Base-by-base conservation (phyloP, 1,284 basidiomycete genomes). In the Microbotryum intermedium region DNA sequence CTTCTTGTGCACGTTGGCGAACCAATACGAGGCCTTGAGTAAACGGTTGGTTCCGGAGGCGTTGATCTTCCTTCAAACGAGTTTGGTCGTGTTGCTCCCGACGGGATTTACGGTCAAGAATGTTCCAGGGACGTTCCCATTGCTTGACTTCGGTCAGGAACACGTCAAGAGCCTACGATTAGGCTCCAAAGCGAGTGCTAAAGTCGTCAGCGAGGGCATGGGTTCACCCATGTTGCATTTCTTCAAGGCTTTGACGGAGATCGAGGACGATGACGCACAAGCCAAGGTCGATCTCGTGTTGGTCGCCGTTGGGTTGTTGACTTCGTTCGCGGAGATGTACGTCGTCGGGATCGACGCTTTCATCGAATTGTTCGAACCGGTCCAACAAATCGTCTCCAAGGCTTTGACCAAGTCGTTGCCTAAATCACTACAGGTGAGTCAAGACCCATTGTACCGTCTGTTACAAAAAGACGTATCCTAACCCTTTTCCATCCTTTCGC, bases 31-130 rank as follows among this genome's bases (percentile, higher is more conserved):
- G 78, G 74, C 77, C 28, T 76, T 88, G 49, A 93, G 90, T 18
- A 90, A 88, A 72, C 84, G 94, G 6, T 76, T 94, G 45, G 82
- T 95, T 4, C 95, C 95, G 0, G 95, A 99, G 74, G 88, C 82
- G 2, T 73, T 92, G 66, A 94, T 88, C 74, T 94, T 94, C 72
- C 72, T 90, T 39, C 77, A 84, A 20, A 86, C 86, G 61, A 73
- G 83, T 4, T 74, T 89, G 39, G 76, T 90, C 26, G 83, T 88
- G 67, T 81, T 97, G 10, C 80, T 85, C 0, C 88, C 87, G 0
- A 81, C 83, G 68, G 68, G 69, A 20, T 84, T 83, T 72, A 75
- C 76, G 39, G 49, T 53, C 44, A 74, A 75, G 50, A 76, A 77
- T 2, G 69, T 88, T 45, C 87, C 84, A 5, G 84, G 84, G 2